These are phyloP conservation scores for Salvia splendens DNA, from an alignment of 257 asterid genomes.

Conservation along the genomic window DNA sequence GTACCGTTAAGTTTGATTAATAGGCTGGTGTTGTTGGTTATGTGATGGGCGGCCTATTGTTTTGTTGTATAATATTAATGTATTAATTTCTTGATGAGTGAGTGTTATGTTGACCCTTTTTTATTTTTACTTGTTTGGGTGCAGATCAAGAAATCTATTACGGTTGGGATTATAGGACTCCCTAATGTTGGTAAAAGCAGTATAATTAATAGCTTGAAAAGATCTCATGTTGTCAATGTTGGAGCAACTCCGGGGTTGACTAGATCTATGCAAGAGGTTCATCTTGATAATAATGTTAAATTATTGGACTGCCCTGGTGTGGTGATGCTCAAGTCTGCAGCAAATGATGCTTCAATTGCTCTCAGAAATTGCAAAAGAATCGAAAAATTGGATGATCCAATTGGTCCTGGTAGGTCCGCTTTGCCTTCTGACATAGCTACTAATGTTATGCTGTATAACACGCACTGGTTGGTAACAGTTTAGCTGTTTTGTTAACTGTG, in stretches of 20 bases:
- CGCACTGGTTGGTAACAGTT: slow-evolving; percentile 8
- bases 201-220: slow-evolving; percentile 83
- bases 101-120: background rate
- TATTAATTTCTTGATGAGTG: no score
- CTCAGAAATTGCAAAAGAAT: slow-evolving; percentile 95
- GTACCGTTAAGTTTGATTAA: background rate
- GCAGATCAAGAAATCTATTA: slow-evolving; percentile 88
- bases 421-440: background rate
- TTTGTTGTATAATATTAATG: background rate
- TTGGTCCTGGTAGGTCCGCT: slow-evolving; percentile 66
- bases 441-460: background rate
- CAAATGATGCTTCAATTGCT: slow-evolving; percentile 71
- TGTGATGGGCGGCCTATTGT: background rate
- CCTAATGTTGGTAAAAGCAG: slow-evolving; percentile 99
- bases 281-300: slow-evolving; percentile 80
- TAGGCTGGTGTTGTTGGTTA: background rate
- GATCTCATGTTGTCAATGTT: slow-evolving; percentile 82
- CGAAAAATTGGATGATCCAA: slow-evolving; percentile 82
- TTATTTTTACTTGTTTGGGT: slow-evolving; percentile 24
- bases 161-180: slow-evolving; percentile 89
- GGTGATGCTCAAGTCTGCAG: slow-evolving; percentile 82
- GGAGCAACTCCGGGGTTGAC: slow-evolving; percentile 97
- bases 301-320: slow-evolving; percentile 95
- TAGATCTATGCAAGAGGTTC: slow-evolving; percentile 91
- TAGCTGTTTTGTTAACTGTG: slow-evolving; percentile 30